These are phyloP conservation scores for Guadua angustifolia DNA, from an alignment of 176 grass and related monocot species.

Conservation along the genomic window DNA sequence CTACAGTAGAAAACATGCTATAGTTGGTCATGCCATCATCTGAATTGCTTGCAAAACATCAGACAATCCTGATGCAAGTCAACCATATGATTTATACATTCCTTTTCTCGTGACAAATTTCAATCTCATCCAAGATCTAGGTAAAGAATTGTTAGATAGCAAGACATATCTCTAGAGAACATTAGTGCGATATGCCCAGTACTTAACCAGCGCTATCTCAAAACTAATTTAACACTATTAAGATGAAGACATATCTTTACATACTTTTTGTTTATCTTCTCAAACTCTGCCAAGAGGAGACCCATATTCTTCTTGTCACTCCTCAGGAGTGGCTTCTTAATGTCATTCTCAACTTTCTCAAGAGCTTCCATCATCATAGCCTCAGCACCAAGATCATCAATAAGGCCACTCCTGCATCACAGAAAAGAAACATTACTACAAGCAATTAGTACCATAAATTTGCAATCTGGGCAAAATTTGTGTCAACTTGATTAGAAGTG, in stretches of 20 bases:
- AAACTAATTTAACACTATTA: constrained; percentile 16
- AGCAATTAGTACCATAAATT: not conserved
- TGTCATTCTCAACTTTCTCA: constrained; percentile 93
- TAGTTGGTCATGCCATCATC: not conserved
- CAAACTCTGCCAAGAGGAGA: constrained; percentile 77
- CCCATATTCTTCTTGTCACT: constrained; percentile 93
- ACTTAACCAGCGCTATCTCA: not conserved
- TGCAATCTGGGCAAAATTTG: not conserved
- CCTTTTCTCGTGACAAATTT: not conserved
- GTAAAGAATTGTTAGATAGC: not conserved
- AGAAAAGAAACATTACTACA: constrained; percentile 25
- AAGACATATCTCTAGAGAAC: not conserved
- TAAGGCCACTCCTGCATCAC: constrained; percentile 68
- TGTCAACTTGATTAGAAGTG: not conserved
- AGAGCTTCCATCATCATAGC: constrained; percentile 86
- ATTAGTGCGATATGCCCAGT: not conserved
- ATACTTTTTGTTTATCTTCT: constrained; percentile 94
- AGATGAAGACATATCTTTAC: constrained; percentile 30
- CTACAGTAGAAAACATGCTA: constrained; percentile 1
- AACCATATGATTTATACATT: not conserved
- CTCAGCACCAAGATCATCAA: constrained; percentile 77
- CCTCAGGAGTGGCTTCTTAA: constrained; percentile 91
- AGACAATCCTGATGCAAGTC: not conserved
- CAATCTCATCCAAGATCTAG: not conserved
- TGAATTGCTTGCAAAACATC: not conserved